These are phyloP conservation scores for Citrus mangshanensis DNA, from an alignment of 345 rosid species.

Conservation along the genomic window DNA sequence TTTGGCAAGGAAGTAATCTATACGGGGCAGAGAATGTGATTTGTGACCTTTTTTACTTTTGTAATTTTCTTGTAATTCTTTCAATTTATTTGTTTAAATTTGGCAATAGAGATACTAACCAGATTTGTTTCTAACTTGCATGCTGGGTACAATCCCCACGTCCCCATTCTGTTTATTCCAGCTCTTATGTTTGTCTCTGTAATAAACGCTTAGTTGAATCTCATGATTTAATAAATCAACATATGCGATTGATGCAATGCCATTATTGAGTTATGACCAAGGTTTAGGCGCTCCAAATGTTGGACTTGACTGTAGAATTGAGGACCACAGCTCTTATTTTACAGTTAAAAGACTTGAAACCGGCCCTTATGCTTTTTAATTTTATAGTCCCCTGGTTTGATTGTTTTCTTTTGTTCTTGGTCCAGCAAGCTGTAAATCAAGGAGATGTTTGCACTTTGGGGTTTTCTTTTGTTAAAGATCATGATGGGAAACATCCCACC, in stretches of 20 bases:
- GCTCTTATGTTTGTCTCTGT: not conserved
- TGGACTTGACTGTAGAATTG: not conserved
- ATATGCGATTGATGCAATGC: not conserved
- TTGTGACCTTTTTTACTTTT: not conserved
- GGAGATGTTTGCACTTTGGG: not conserved
- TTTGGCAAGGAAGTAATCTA: not conserved
- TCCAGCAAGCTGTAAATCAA: not conserved
- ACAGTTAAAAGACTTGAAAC: not conserved
- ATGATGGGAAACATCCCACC: slow-evolving; percentile 8
- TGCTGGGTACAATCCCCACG: not conserved
- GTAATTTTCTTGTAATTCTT: slow-evolving; percentile 3
- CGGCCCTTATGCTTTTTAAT: not conserved
- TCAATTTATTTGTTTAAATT: not conserved
- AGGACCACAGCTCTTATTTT: not conserved
- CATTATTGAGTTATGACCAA: not conserved
- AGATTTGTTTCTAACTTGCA: not conserved
- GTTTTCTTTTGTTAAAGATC: slow-evolving; percentile 2
- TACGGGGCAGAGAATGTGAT: not conserved
- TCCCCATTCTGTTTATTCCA: not conserved
- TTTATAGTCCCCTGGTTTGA: not conserved
- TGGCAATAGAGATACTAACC: not conserved
- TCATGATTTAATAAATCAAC: not conserved
- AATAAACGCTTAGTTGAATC: not conserved
- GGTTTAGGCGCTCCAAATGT: not conserved
- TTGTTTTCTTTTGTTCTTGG: not conserved